These are phyloP conservation scores for Curvularia verruculosa DNA, from an alignment of 2,329 filamentous ascomycete genomes.

Conservation along the genomic window DNA sequence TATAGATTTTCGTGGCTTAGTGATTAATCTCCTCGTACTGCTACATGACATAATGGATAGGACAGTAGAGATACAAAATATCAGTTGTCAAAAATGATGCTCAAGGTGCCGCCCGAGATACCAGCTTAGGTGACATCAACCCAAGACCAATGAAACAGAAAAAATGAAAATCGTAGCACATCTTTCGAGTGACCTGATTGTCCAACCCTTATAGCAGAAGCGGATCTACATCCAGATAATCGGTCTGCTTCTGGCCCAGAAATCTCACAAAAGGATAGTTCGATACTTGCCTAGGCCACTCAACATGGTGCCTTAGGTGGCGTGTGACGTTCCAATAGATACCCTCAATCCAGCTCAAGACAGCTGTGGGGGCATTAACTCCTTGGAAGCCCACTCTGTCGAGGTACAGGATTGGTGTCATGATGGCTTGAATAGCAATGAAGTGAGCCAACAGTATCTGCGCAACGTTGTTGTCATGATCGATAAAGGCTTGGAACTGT, in stretches of 20 bases:
- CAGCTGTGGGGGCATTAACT: constrained; percentile 40
- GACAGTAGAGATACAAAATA: background rate
- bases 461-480: constrained; percentile 50
- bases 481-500: constrained; percentile 53
- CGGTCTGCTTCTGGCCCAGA: constrained; percentile 30
- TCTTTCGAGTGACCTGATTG: background rate
- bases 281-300: constrained; percentile 42
- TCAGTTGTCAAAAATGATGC: background rate
- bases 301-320: constrained; percentile 32
- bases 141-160: background rate
- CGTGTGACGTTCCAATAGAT: constrained; percentile 39
- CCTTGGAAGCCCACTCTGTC: constrained; percentile 45
- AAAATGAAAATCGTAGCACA: background rate
- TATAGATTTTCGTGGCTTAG: too few relatives aligned
- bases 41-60: background rate
- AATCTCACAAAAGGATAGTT: constrained; percentile 39
- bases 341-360: constrained; percentile 43
- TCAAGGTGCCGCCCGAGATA: background rate
- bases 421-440: constrained; percentile 54
- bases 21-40: background rate
- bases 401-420: constrained; percentile 50
- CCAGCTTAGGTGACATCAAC: too few relatives aligned
- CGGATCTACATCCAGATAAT: constrained; percentile 14
- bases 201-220: background rate
- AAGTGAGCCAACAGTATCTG: constrained; percentile 56